These are phyloP conservation scores for Plasmodium gallinaceum DNA, from an alignment of 169 alveolate genomes.

Conservation along the genomic window DNA sequence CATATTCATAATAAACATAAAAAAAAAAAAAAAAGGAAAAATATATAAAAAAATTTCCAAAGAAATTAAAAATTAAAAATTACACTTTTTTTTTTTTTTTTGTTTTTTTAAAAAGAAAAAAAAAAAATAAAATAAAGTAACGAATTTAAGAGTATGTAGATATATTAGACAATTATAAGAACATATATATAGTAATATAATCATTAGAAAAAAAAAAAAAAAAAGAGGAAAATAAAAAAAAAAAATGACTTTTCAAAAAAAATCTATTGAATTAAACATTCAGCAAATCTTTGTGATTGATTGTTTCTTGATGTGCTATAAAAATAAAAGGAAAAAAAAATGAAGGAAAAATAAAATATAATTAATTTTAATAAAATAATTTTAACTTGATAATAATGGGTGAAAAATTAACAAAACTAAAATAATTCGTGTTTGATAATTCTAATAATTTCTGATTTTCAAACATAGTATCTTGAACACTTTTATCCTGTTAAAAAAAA, in stretches of 20 bases:
- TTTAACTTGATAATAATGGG: slow-evolving; percentile 2
- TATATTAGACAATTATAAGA: no score
- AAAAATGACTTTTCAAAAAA: background rate
- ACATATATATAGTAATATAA: no score
- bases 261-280: background rate
- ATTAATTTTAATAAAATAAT: background rate
- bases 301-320: background rate
- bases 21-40: no score
- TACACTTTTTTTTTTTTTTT: background rate
- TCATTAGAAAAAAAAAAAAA: no score
- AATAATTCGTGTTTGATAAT: slow-evolving; percentile 9
- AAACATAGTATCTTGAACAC: slow-evolving; percentile 3
- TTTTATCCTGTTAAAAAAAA: slow-evolving; percentile 20
- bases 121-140: no score
- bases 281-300: background rate
- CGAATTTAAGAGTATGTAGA: no score
- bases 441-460: slow-evolving; percentile 19
- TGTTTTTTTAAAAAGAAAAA: no score
- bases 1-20: no score
- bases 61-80: slow-evolving; percentile 10
- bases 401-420: slow-evolving; percentile 30
- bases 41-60: background rate
- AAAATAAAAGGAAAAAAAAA: background rate
- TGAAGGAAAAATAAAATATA: background rate
- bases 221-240: no score